Percentiles rank a stretch among this genome's conserved stretches.
phyloP scores from a whole-genome alignment of 2,329 filamentous ascomycete genomes.

The Nemania serpens region DNA sequence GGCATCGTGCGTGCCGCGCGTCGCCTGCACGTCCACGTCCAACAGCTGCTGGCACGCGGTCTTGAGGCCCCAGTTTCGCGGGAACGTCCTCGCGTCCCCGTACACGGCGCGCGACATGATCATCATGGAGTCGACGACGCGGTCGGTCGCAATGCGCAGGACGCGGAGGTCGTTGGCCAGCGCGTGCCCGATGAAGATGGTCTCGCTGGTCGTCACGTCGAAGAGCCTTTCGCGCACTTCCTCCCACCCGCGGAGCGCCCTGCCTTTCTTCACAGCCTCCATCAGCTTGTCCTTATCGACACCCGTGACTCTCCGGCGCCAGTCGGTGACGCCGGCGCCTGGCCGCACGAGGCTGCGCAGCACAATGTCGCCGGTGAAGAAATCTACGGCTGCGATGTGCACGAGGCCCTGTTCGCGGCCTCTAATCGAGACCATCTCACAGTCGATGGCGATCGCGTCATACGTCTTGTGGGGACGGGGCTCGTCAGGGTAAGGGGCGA shows the following conservation, averaged over 20 bases:
- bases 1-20: not conserved
- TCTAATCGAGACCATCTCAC: constrained; percentile 2
- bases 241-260: not conserved
- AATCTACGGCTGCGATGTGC: constrained; percentile 4
- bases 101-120: constrained; percentile 9
- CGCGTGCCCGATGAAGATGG: constrained; percentile 13
- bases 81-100: not conserved
- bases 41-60: constrained; percentile 4
- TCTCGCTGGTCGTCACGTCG: constrained; percentile 1
- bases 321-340: not conserved
- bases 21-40: not conserved
- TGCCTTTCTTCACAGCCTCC: not conserved
- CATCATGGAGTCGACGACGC: constrained; percentile 8
- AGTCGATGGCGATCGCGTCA: constrained; percentile 8
- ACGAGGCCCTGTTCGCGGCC: not conserved
- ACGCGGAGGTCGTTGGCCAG: constrained; percentile 5
- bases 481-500: not conserved
- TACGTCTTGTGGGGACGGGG: not conserved
- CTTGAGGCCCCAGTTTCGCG: constrained; percentile 8
- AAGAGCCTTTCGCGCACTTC: constrained; percentile 8
- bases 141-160: constrained; percentile 14
- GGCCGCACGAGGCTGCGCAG: constrained; percentile 3
- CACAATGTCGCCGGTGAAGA: constrained; percentile 8
- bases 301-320: constrained; percentile 3
- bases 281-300: not conserved